Conservation (phyloP, 345 rosid species). For the Eucalyptus shirleyi region DNA sequence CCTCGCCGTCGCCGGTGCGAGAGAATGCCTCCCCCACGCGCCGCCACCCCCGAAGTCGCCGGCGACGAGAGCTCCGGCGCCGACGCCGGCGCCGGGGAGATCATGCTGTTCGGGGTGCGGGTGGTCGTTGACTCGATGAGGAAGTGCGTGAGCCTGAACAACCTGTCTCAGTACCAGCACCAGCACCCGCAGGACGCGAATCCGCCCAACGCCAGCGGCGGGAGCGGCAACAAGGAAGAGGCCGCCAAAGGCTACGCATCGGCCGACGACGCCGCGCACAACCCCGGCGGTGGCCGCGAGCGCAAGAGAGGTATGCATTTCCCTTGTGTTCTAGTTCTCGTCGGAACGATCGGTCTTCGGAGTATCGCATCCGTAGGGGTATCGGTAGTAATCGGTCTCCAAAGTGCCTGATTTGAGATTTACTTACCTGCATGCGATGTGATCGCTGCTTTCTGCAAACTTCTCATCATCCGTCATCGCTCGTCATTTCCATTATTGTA, state of each 20-base stretch:
- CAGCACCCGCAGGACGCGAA: conserved; percentile 28
- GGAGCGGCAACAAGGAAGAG: conserved; percentile 3
- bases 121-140: conserved; percentile 92
- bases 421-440: neutral
- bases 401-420: neutral
- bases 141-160: conserved; percentile 82
- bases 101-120: conserved; percentile 86
- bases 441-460: neutral
- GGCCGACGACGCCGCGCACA: conserved; percentile 63
- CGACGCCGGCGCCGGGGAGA: conserved; percentile 26
- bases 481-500: neutral
- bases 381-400: neutral
- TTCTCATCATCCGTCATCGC: neutral
- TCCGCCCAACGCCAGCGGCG: neutral
- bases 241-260: conserved; percentile 53
- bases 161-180: conserved; percentile 71
- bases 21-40: neutral
- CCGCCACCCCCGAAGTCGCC: neutral
- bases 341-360: neutral
- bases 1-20: neutral
- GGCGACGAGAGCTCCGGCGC: conserved; percentile 1
- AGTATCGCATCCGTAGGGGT: neutral
- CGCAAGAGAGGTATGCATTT: conserved; percentile 66
- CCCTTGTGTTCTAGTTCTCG: neutral
- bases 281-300: conserved; percentile 36